Percentiles rank a stretch among this genome's conserved stretches.
Evolutionary conservation across 2,329 filamentous ascomycete species (phyloP).

Genomic region (Pyrenochaeta sp.): DNA sequence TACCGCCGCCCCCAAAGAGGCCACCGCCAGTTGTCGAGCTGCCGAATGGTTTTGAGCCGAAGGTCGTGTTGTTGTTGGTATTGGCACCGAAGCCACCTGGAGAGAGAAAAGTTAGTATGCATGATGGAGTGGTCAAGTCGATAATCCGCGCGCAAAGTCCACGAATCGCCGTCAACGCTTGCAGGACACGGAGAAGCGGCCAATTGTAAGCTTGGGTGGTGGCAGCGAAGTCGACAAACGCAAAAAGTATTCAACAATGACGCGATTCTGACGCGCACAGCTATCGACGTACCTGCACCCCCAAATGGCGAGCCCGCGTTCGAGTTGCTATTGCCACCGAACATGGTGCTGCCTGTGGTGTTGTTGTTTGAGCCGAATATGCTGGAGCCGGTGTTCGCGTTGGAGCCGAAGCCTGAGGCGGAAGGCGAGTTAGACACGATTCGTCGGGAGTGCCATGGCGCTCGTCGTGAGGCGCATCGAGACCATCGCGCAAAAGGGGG

Average conservation of each 20-base stretch:
- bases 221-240: neutral
- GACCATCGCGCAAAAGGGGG: slow-evolving; percentile 32
- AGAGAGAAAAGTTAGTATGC: slow-evolving; percentile 29
- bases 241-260: slow-evolving; percentile 19
- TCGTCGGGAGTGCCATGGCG: slow-evolving; percentile 36
- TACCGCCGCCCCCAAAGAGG: slow-evolving; percentile 40
- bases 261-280: slow-evolving; percentile 44
- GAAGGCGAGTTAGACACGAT: slow-evolving; percentile 50
- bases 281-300: slow-evolving; percentile 49
- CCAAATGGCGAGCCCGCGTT: slow-evolving; percentile 44
- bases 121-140: neutral
- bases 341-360: slow-evolving; percentile 41
- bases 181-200: neutral
- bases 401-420: slow-evolving; percentile 53
- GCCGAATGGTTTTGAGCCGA: slow-evolving; percentile 45
- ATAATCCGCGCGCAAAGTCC: neutral
- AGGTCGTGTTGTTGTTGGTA: slow-evolving; percentile 33
- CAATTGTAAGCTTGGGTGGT: neutral
- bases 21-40: slow-evolving; percentile 43
- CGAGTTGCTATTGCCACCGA: slow-evolving; percentile 39
- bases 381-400: slow-evolving; percentile 41
- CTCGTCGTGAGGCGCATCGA: slow-evolving; percentile 40
- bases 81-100: slow-evolving; percentile 45
- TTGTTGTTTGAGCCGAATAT: slow-evolving; percentile 47
- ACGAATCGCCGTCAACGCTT: neutral